Conservation (phyloP, 805 yeast genomes). For the Isabelozyma rhagii region DNA sequence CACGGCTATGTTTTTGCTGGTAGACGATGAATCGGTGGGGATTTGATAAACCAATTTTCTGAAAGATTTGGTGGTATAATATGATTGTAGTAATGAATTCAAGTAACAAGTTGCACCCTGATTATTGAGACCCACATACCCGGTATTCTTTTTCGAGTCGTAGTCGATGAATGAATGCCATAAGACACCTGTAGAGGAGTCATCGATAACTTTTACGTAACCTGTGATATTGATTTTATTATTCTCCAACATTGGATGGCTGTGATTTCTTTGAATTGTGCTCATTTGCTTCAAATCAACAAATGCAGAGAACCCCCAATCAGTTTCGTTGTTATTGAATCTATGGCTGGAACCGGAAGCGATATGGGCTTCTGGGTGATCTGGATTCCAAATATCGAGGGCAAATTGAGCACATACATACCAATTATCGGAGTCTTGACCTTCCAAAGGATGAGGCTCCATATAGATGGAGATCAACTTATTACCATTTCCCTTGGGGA, state of each 20-base stretch:
- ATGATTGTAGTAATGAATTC: slow-evolving; percentile 87
- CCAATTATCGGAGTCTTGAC: slow-evolving; percentile 56
- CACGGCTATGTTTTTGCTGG: slow-evolving; percentile 48
- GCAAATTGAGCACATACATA: slow-evolving; percentile 90
- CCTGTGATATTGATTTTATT: slow-evolving; percentile 70
- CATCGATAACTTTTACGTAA: slow-evolving; percentile 73
- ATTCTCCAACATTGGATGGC: slow-evolving; percentile 44
- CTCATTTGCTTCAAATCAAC: slow-evolving; percentile 51
- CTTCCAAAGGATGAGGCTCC: slow-evolving; percentile 60
- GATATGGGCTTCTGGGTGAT: slow-evolving; percentile 57
- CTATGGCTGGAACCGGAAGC: slow-evolving; percentile 72
- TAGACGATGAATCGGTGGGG: slow-evolving; percentile 55
- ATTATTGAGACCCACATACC: slow-evolving; percentile 87
- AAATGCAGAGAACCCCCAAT: slow-evolving; percentile 94
- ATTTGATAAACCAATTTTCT: slow-evolving; percentile 84
- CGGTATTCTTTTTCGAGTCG: slow-evolving; percentile 84
- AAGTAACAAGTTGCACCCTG: slow-evolving; percentile 99
- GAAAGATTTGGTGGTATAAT: slow-evolving; percentile 79
- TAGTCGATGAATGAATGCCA: slow-evolving; percentile 87
- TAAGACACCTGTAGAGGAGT: slow-evolving; percentile 84
- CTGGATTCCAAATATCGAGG: slow-evolving; percentile 79
- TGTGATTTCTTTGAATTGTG: slow-evolving; percentile 14
- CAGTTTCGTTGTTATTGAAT: slow-evolving; percentile 71
- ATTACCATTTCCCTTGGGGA: slow-evolving; percentile 71
- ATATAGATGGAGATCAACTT: slow-evolving; percentile 66